These are phyloP conservation scores for Neurospora sp. DNA, from an alignment of 495 filamentous ascomycete species.

Conservation along the genomic window DNA sequence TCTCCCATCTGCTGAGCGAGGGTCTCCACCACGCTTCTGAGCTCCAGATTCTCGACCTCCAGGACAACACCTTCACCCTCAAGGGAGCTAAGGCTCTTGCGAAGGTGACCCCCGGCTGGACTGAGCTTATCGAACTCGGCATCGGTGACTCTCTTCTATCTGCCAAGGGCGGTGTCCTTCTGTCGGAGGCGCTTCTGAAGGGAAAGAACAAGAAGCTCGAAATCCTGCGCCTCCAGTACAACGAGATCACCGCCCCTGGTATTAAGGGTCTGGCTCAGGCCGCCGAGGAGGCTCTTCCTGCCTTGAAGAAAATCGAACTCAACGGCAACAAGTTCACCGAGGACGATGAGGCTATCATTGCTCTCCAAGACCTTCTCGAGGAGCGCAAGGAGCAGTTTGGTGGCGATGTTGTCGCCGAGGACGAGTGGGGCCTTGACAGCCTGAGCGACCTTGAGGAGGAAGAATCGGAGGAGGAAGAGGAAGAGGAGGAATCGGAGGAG, in stretches of 20 bases:
- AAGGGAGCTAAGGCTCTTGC: slow-evolving; percentile 70
- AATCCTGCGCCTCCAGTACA: slow-evolving; percentile 79
- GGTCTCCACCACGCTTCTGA: slow-evolving; percentile 57
- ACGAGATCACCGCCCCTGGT: slow-evolving; percentile 73
- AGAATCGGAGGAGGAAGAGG: slow-evolving; percentile 59
- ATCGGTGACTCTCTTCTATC: slow-evolving; percentile 81
- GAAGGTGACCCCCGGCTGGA: slow-evolving; percentile 63
- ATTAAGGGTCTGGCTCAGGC: slow-evolving; percentile 59
- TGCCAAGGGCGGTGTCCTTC: slow-evolving; percentile 62
- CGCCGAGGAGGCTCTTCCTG: slow-evolving; percentile 53
- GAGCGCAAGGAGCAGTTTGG: slow-evolving; percentile 51
- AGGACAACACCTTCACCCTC: slow-evolving; percentile 94
- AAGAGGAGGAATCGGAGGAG: slow-evolving; percentile 57
- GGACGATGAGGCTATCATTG: slow-evolving; percentile 56
- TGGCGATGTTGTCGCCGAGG: slow-evolving; percentile 48
- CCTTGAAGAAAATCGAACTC: slow-evolving; percentile 72
- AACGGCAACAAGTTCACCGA: slow-evolving; percentile 94
- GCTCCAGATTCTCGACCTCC: slow-evolving; percentile 72
- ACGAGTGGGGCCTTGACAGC: slow-evolving; percentile 76
- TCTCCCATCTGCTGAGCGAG: slow-evolving; percentile 61
- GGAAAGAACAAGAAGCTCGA: slow-evolving; percentile 69
- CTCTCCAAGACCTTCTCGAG: slow-evolving; percentile 41
- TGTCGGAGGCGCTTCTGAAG: slow-evolving; percentile 61
- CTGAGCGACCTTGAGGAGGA: slow-evolving; percentile 75
- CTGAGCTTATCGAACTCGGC: slow-evolving; percentile 67